Evolutionary conservation across 768 basidiomycete genomes (phyloP), one percentile per base, ranked within the genome.

Genomic region (Leccinellum albellum): DNA sequence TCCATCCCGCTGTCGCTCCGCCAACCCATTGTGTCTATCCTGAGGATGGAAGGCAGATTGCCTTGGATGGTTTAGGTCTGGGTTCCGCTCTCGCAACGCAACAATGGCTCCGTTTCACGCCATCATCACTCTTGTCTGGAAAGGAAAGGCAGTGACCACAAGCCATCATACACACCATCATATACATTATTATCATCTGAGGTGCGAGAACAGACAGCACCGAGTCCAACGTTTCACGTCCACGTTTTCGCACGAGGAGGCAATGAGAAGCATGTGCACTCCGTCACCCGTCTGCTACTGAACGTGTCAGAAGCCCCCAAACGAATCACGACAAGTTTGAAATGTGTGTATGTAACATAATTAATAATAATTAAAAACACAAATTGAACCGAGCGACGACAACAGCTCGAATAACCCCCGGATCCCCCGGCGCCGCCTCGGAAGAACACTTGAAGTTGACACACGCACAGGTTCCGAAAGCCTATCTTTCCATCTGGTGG

Each of bases 221-320:
- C 37, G 8, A 40, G n/a, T n/a, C 37, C 37, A 40, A 40, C 37
- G 37, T 40, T 40, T 9, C 17, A 37, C 35, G 17, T 37, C 35
- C 17, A 37, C 35, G 9, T 37, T 17, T 40, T 40, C 37, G 37
- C n/a, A 9, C 37, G 37, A n/a, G n/a, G 37, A 37, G 37, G 37
- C 37, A 40, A 40, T 9, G 37, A 40, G 37, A 17, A 50, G 47
- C 65, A 66, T 62, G 60, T 67, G 65, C 45, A 61, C 40, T 59
- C 33, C 23, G 32, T 47, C 66, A 65, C 51, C 65, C 65, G 65
- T 68, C 44, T 60, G 53, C 65, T 55, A 45, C 65, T 63, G 65
- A 59, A 1, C 48, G 0, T 4, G 37, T 40, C 37, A 40, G 17
- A 40, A 40, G 32, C 20, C 8, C n/a, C 40, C n/a, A 21, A 42